Conservation (phyloP, 164 flowering plant species). For the Macadamia tetraphylla region DNA sequence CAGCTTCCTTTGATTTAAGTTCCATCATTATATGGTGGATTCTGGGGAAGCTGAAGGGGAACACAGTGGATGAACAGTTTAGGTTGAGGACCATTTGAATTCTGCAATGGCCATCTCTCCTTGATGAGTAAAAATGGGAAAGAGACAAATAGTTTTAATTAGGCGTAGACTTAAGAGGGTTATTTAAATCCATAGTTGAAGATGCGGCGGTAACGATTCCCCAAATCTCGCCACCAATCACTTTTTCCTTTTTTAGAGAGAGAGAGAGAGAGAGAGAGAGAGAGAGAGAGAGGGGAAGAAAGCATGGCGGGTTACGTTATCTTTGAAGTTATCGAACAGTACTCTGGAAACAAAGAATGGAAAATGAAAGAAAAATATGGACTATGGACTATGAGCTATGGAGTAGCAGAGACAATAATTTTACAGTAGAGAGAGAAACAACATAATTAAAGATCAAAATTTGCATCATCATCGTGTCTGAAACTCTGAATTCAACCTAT, state of each 20-base stretch:
- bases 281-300: too few species aligned
- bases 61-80: too few species aligned
- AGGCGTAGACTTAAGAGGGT: not conserved
- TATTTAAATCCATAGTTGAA: not conserved
- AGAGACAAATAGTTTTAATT: not conserved
- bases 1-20: too few species aligned
- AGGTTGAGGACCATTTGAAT: too few species aligned
- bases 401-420: too few species aligned
- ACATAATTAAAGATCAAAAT: slow-evolving; percentile 6
- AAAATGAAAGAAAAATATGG: too few species aligned
- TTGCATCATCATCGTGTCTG: slow-evolving; percentile 16
- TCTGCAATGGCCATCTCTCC: not conserved
- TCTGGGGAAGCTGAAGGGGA: too few species aligned
- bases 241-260: slow-evolving; percentile 9
- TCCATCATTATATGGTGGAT: too few species aligned
- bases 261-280: not conserved
- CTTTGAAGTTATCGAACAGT: too few species aligned
- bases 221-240: slow-evolving; percentile 49
- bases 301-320: too few species aligned
- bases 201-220: slow-evolving; percentile 39
- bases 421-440: too few species aligned
- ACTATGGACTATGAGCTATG: not conserved
- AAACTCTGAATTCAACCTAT: not conserved
- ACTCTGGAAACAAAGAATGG: too few species aligned
- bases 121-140: not conserved